Conservation (phyloP, 208 protist species). For the Phytomonas sp. region DNA sequence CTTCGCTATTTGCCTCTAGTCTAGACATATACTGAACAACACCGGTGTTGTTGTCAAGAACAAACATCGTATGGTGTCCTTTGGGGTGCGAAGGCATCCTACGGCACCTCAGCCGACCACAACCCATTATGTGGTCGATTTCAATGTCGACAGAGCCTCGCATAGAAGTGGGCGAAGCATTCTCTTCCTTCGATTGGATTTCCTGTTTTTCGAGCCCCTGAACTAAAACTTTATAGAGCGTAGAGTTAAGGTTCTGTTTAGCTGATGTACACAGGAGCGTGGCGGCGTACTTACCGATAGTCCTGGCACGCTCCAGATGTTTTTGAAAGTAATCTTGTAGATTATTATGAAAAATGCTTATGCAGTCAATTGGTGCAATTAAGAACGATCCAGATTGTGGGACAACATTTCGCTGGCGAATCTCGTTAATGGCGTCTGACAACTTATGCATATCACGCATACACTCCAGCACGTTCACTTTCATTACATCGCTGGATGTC, state of each 20-base stretch:
- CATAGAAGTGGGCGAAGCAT: conserved; percentile 14
- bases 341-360: conserved; percentile 47
- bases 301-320: conserved; percentile 54
- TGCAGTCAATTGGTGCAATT: conserved; percentile 64
- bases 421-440: conserved; percentile 46
- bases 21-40: conserved; percentile 64
- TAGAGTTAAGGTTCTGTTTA: conserved; percentile 29
- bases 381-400: conserved; percentile 69
- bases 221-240: conserved; percentile 62
- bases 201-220: conserved; percentile 21
- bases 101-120: conserved; percentile 24
- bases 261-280: conserved; percentile 70
- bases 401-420: conserved; percentile 70
- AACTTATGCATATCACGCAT: conserved; percentile 36
- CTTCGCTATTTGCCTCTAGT: conserved; percentile 31
- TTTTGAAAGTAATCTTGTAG: conserved; percentile 46
- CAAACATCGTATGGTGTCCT: conserved; percentile 67
- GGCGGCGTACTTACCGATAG: conserved; percentile 64
- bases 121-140: conserved; percentile 10
- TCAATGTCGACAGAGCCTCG: conserved; percentile 5
- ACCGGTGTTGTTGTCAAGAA: conserved; percentile 45
- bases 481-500: conserved; percentile 56
- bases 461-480: conserved; percentile 56
- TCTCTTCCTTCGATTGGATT: conserved; percentile 11
- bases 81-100: conserved; percentile 29